These are phyloP conservation scores for Quercus glauca DNA, from an alignment of 306 rosid species.

Conservation along the genomic window DNA sequence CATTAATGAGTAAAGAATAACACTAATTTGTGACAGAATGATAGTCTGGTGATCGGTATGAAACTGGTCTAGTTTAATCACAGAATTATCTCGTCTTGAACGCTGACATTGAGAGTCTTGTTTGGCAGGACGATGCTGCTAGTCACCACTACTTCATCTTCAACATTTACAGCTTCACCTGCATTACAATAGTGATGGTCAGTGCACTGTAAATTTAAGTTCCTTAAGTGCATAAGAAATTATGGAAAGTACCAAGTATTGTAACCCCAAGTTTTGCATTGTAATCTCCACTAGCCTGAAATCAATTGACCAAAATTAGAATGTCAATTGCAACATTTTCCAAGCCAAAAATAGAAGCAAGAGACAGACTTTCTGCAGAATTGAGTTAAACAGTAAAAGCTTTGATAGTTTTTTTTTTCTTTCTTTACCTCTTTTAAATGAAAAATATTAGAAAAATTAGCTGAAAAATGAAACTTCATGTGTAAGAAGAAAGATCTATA, in stretches of 20 bases:
- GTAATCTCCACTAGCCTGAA: slow-evolving; percentile 88
- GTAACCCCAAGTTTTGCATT: slow-evolving; percentile 87
- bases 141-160: slow-evolving; percentile 89
- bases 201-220: neutral
- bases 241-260: slow-evolving; percentile 61
- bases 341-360: neutral
- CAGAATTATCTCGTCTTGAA: slow-evolving; percentile 91
- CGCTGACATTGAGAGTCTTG: slow-evolving; percentile 83
- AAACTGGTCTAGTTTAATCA: slow-evolving; percentile 13
- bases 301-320: slow-evolving; percentile 22
- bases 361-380: neutral
- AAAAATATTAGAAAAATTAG: neutral
- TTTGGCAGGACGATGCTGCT: slow-evolving; percentile 91
- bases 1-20: neutral
- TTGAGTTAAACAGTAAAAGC: neutral
- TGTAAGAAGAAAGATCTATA: neutral
- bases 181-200: slow-evolving; percentile 18
- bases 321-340: neutral
- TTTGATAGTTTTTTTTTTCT: neutral
- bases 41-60: neutral
- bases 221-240: slow-evolving; percentile 3
- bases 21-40: neutral
- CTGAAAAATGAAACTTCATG: neutral
- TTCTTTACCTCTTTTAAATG: neutral
- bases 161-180: slow-evolving; percentile 90